Conservation (phyloP, 1,139 yeast species). For the Kodamaea ohmeri region DNA sequence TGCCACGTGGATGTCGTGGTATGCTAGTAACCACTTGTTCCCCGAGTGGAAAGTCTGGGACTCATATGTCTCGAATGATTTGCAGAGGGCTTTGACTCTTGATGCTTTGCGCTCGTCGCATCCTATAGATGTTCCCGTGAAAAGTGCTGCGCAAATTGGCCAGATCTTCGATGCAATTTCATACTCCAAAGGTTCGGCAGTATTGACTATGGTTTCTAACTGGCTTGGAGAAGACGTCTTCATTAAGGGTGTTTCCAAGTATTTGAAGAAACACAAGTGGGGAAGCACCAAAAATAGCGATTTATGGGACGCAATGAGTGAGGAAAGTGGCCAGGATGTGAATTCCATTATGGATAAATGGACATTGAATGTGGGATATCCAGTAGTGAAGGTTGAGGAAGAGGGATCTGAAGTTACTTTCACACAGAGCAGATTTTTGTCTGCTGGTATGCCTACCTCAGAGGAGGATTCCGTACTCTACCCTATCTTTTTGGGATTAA, state of each 20-base stretch:
- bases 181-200: conserved; percentile 29
- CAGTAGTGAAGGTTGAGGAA: conserved; percentile 24
- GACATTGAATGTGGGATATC: conserved; percentile 29
- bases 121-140: conserved; percentile 57
- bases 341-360: conserved; percentile 26
- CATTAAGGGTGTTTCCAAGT: conserved; percentile 27
- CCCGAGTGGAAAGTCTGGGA: conserved; percentile 62
- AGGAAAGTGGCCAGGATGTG: conserved; percentile 24
- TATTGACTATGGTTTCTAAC: conserved; percentile 27
- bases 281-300: conserved; percentile 29
- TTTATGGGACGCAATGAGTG: conserved; percentile 26
- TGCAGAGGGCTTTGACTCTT: conserved; percentile 50
- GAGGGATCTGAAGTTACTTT: conserved; percentile 28
- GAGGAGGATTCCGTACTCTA: conserved; percentile 55
- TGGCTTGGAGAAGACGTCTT: conserved; percentile 26
- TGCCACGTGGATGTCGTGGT: conserved; percentile 78
- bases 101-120: conserved; percentile 56
- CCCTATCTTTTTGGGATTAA: conserved; percentile 81
- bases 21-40: conserved; percentile 57
- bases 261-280: conserved; percentile 25
- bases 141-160: conserved; percentile 53
- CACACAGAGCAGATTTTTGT: conserved; percentile 54
- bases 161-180: conserved; percentile 57
- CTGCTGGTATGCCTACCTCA: conserved; percentile 51
- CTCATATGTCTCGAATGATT: conserved; percentile 48